Evolutionary conservation across 345 rosid species (phyloP).

Genomic region (Psidium guajava): DNA sequence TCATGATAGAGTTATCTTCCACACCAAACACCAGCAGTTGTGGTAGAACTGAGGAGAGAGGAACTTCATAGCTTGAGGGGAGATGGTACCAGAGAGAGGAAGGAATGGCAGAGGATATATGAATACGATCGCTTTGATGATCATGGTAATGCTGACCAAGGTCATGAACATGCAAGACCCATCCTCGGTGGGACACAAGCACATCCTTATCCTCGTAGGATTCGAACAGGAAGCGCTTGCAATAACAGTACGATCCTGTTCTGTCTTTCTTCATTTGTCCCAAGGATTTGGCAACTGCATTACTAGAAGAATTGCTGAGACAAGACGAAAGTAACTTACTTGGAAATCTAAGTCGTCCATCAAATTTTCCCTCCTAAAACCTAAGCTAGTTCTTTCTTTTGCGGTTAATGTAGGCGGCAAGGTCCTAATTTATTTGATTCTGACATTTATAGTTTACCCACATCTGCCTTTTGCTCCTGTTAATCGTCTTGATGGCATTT

Average conservation of each 20-base stretch:
- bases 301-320: not conserved
- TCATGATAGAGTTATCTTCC: constrained; percentile 38
- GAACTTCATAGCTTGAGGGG: constrained; percentile 40
- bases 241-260: constrained; percentile 12
- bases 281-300: not conserved
- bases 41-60: constrained; percentile 23
- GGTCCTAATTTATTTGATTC: not conserved
- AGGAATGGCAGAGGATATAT: constrained; percentile 44
- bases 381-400: not conserved
- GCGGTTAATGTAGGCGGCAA: not conserved
- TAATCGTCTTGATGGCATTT: not conserved
- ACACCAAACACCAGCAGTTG: constrained; percentile 27
- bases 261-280: not conserved
- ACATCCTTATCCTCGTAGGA: constrained; percentile 49
- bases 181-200: constrained; percentile 33
- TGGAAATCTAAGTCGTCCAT: not conserved
- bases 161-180: constrained; percentile 23
- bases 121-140: constrained; percentile 47
- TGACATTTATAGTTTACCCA: not conserved
- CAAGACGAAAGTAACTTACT: not conserved
- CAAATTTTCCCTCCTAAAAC: too few species aligned
- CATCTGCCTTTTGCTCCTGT: not conserved
- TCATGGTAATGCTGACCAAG: constrained; percentile 35
- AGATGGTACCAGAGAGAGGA: constrained; percentile 29
- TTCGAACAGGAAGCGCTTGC: constrained; percentile 28